Conservation (phyloP, 2,329 filamentous ascomycete species). For the Pseudogymnoascus sp. region DNA sequence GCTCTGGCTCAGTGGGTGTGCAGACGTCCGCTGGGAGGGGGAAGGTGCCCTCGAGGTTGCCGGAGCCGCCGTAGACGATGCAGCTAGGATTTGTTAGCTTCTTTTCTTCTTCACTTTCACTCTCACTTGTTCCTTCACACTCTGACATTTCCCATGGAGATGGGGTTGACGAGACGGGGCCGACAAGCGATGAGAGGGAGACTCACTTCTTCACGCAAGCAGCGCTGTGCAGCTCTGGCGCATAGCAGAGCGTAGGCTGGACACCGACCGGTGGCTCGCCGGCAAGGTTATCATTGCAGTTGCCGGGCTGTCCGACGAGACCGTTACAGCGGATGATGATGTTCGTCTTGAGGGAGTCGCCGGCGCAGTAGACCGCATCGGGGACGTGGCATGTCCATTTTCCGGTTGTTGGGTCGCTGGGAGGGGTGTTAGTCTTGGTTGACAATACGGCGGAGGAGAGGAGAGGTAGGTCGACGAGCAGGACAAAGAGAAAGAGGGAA, state of each 20-base stretch:
- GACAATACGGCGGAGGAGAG: too few relatives aligned
- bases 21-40: constrained; percentile 33
- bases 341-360: constrained; percentile 33
- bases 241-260: constrained; percentile 34
- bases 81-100: constrained; percentile 26
- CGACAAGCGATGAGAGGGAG: background rate
- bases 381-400: constrained; percentile 35
- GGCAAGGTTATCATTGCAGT: constrained; percentile 39
- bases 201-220: constrained; percentile 41
- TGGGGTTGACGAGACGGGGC: background rate
- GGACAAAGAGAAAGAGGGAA: background rate
- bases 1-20: constrained; percentile 25
- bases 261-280: constrained; percentile 36
- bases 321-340: constrained; percentile 43
- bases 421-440: constrained; percentile 16
- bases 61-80: constrained; percentile 36
- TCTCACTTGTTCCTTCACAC: constrained; percentile 36
- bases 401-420: constrained; percentile 27
- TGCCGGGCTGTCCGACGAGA: constrained; percentile 34
- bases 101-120: background rate
- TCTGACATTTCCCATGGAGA: constrained; percentile 29
- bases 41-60: constrained; percentile 30
- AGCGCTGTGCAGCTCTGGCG: constrained; percentile 35
- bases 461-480: too few relatives aligned
- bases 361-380: constrained; percentile 38